Conservation (phyloP, 257 asterid species). For the Capsicum pubescens region DNA sequence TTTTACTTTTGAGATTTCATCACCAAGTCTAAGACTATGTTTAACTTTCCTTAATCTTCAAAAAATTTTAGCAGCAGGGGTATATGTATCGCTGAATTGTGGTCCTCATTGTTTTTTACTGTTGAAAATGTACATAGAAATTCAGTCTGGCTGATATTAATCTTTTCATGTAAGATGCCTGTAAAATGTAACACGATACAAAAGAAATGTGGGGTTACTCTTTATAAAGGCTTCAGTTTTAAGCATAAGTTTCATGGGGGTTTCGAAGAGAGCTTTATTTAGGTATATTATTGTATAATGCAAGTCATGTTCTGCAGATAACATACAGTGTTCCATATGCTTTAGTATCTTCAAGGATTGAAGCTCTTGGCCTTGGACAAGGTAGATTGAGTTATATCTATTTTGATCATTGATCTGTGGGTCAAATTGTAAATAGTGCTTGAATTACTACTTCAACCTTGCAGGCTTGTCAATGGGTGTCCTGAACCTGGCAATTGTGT, state of each 20-base stretch:
- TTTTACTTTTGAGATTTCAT: background rate
- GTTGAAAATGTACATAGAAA: constrained; percentile 13
- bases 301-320: constrained; percentile 53
- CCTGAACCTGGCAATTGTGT: constrained; percentile 83
- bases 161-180: constrained; percentile 4
- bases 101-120: constrained; percentile 3
- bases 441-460: constrained; percentile 37
- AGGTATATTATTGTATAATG: constrained; percentile 18
- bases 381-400: constrained; percentile 54
- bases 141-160: background rate
- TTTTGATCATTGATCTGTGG: constrained; percentile 26
- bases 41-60: background rate
- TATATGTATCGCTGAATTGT: background rate
- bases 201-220: background rate
- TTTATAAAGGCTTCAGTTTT: constrained; percentile 17
- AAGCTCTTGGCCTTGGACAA: constrained; percentile 86
- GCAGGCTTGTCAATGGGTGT: constrained; percentile 93
- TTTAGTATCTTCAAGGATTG: constrained; percentile 74
- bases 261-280: constrained; percentile 24
- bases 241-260: constrained; percentile 15
- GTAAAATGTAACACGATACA: background rate
- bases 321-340: constrained; percentile 95
- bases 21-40: background rate
- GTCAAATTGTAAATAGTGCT: constrained; percentile 28
- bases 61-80: background rate